phyloP scores from a whole-genome alignment of 2,329 filamentous ascomycete species.

The Aspergillus pseudotamarii region DNA sequence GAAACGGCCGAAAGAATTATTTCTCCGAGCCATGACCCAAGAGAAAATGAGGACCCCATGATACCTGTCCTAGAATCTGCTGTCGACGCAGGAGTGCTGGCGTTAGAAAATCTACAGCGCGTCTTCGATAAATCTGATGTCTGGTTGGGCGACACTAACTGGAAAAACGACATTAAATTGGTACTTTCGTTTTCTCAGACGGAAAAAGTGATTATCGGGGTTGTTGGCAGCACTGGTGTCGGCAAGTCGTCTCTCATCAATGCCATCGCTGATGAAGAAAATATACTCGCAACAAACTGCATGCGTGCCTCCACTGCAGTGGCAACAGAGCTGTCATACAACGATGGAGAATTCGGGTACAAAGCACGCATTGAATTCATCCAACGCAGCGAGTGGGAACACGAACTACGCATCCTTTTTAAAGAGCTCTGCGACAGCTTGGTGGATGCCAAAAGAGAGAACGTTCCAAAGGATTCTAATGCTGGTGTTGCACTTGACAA shows the following conservation, averaged over 20 bases:
- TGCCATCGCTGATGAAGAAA: conserved; percentile 63
- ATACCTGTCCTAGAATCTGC: conserved; percentile 34
- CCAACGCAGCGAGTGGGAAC: conserved; percentile 53
- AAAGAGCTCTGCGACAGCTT: conserved; percentile 50
- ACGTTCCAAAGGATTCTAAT: conserved; percentile 49
- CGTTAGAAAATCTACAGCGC: background rate
- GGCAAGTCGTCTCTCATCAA: conserved; percentile 68
- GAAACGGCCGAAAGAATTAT: background rate
- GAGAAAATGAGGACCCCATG: conserved; percentile 41
- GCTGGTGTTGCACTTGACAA: conserved; percentile 46
- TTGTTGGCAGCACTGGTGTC: conserved; percentile 64
- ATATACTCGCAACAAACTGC: conserved; percentile 59
- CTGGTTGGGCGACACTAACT: background rate
- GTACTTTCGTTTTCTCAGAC: background rate
- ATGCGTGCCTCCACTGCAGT: conserved; percentile 66
- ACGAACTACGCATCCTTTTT: conserved; percentile 54
- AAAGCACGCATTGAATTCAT: conserved; percentile 63
- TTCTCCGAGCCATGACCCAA: background rate
- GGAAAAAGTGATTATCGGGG: conserved; percentile 52
- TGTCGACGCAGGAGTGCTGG: background rate
- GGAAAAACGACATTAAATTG: conserved; percentile 1
- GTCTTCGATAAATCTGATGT: background rate
- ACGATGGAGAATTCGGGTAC: conserved; percentile 53
- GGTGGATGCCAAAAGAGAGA: conserved; percentile 43
- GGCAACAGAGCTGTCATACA: conserved; percentile 63